Conservation (phyloP, 805 yeast genomes). For the Yarrowia osloensis region DNA sequence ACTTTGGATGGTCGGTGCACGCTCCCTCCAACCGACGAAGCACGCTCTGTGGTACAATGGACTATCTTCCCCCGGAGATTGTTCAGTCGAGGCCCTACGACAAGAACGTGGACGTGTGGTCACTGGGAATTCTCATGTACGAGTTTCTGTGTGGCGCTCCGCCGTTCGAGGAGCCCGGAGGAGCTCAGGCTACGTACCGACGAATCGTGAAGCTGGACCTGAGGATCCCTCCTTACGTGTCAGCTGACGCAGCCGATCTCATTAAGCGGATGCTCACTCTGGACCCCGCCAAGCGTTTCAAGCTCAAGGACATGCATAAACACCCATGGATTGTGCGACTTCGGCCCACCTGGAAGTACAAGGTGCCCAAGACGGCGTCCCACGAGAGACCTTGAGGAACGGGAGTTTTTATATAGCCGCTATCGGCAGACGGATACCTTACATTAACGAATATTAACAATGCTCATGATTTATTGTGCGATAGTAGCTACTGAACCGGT, state of each 20-base stretch:
- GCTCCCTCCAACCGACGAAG: constrained; percentile 60
- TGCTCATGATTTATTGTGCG: no score
- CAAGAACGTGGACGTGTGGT: constrained; percentile 84
- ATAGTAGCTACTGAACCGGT: no score
- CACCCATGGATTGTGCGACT: constrained; percentile 87
- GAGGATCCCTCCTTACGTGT: constrained; percentile 67
- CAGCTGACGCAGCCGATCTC: constrained; percentile 74
- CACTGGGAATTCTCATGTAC: constrained; percentile 81
- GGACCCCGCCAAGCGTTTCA: constrained; percentile 66
- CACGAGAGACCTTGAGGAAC: neutral
- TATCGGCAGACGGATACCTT: constrained; percentile 1
- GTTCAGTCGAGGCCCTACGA: constrained; percentile 81
- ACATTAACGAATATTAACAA: constrained; percentile 15
- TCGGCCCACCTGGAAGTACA: constrained; percentile 56
- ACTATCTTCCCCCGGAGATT: constrained; percentile 94
- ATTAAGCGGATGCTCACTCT: constrained; percentile 63
- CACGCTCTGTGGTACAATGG: constrained; percentile 93
- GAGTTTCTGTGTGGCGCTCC: constrained; percentile 88
- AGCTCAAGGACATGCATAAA: constrained; percentile 58
- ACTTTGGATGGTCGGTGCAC: constrained; percentile 94
- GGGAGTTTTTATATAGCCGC: neutral
- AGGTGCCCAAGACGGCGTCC: constrained; percentile 6
- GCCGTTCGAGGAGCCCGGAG: constrained; percentile 84
- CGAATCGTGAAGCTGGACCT: constrained; percentile 78
- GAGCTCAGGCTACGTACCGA: constrained; percentile 69